These are phyloP conservation scores for Globisporangium abappressorium DNA, from an alignment of 352 stramenopile genomes.

Conservation along the genomic window DNA sequence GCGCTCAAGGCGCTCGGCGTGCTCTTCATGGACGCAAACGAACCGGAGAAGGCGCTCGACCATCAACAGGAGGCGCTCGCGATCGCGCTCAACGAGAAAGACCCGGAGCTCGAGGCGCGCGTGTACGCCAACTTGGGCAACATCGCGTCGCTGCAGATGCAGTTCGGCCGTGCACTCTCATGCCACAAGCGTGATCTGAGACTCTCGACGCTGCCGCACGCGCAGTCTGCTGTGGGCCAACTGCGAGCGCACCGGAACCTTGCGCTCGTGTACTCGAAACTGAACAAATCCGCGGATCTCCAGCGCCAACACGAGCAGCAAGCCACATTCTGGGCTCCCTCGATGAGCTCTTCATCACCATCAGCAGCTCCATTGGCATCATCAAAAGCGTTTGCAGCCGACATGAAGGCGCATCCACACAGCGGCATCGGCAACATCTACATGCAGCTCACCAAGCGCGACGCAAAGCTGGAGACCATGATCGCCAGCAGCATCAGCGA, in stretches of 20 bases:
- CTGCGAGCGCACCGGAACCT: constrained; percentile 69
- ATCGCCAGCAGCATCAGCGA: constrained; percentile 36
- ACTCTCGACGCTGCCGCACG: constrained; percentile 36
- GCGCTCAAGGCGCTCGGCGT: constrained; percentile 67
- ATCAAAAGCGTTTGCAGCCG: constrained; percentile 31
- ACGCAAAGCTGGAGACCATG: constrained; percentile 36
- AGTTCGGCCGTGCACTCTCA: constrained; percentile 56
- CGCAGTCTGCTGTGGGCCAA: constrained; percentile 47
- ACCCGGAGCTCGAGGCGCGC: constrained; percentile 65
- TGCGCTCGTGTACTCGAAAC: constrained; percentile 55
- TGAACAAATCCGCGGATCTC: constrained; percentile 36
- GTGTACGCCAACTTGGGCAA: constrained; percentile 82
- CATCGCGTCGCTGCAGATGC: constrained; percentile 43
- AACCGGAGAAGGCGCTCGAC: constrained; percentile 41
- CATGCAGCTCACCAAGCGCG: constrained; percentile 40
- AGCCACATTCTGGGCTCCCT: constrained; percentile 20
- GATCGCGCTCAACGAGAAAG: constrained; percentile 41
- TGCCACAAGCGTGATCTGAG: constrained; percentile 64
- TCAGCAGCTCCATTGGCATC: neutral
- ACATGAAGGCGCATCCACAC: constrained; percentile 41
- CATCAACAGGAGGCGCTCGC: constrained; percentile 63
- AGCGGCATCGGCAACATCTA: constrained; percentile 67
- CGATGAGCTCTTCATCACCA: constrained; percentile 10
- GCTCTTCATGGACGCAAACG: constrained; percentile 45
- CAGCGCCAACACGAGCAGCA: constrained; percentile 41